phyloP scores from a whole-genome alignment of 2,329 filamentous ascomycete genomes.

The Herpotrichia juniperi region DNA sequence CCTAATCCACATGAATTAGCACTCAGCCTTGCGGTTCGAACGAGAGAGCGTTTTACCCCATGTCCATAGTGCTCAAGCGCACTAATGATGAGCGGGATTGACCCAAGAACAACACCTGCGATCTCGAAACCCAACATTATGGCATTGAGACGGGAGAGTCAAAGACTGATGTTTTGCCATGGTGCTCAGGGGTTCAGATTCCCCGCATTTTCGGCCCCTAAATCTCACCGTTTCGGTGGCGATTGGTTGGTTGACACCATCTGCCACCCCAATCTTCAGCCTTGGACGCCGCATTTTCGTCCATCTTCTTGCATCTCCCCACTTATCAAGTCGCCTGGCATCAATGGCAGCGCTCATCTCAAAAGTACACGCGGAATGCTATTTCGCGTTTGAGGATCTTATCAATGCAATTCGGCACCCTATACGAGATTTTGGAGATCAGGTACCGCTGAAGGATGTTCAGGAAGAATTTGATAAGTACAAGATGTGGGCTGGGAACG shows the following conservation, averaged over 20 bases:
- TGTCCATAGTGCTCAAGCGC: constrained; percentile 9
- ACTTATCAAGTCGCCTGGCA: too few species aligned
- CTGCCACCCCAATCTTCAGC: too few species aligned
- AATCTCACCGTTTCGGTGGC: too few species aligned
- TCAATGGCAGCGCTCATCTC: not conserved
- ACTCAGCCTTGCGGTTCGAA: not conserved
- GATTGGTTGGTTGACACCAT: too few species aligned
- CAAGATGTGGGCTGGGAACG: not conserved
- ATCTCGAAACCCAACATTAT: constrained; percentile 11
- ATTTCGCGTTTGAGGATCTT: not conserved
- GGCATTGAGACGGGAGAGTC: not conserved
- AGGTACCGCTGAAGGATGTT: not conserved
- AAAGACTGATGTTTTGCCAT: not conserved
- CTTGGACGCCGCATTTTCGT: too few species aligned
- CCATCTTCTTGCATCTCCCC: too few species aligned
- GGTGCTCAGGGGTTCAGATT: too few species aligned
- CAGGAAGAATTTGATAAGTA: not conserved
- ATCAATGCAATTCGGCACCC: not conserved
- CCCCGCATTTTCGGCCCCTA: too few species aligned
- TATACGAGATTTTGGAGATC: too few species aligned
- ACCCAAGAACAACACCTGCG: constrained; percentile 7
- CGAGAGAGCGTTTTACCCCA: too few species aligned
- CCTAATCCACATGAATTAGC: constrained; percentile 6
- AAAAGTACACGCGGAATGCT: not conserved
- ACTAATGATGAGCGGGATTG: constrained; percentile 7